Evolutionary conservation across 225 moss, liverwort and hornwort species (phyloP).

Genomic region (Rhytidiadelphus loreus): DNA sequence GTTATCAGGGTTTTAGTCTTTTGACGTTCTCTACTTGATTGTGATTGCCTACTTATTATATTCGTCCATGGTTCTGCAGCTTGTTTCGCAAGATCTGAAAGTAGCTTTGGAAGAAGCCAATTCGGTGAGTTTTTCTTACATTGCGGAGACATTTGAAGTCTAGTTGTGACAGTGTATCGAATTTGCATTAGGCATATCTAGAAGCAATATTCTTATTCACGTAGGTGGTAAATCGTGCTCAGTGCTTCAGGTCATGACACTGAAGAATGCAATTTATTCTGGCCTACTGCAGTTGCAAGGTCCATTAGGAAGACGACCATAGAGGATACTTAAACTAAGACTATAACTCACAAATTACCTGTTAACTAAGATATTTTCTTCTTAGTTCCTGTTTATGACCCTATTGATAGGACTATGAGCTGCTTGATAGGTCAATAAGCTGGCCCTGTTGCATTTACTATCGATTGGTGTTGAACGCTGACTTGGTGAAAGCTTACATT

Average conservation of each 20-base stretch:
- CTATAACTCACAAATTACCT: background rate
- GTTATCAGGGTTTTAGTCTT: background rate
- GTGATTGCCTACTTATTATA: background rate
- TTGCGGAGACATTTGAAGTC: background rate
- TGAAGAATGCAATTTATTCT: background rate
- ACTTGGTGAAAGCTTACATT: background rate
- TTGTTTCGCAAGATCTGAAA: constrained; percentile 78
- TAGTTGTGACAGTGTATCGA: background rate
- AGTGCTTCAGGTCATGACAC: background rate
- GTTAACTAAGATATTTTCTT: background rate
- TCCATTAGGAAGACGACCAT: background rate
- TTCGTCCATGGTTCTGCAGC: constrained; percentile 31
- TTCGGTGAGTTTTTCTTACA: constrained; percentile 38
- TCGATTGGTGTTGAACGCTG: background rate
- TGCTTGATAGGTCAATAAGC: background rate
- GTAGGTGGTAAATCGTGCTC: background rate
- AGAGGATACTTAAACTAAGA: background rate
- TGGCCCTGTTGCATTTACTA: background rate
- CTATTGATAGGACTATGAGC: background rate
- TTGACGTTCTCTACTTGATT: background rate
- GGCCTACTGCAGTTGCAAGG: background rate
- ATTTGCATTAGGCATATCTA: background rate
- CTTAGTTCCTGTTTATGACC: background rate
- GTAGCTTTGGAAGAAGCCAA: constrained; percentile 87
- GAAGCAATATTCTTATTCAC: background rate